A percentile compares a stretch with the other conserved stretches of the same genome.
Conservation (phyloP, 2,329 filamentous ascomycete species). For the Rasamsonia emersonii region DNA sequence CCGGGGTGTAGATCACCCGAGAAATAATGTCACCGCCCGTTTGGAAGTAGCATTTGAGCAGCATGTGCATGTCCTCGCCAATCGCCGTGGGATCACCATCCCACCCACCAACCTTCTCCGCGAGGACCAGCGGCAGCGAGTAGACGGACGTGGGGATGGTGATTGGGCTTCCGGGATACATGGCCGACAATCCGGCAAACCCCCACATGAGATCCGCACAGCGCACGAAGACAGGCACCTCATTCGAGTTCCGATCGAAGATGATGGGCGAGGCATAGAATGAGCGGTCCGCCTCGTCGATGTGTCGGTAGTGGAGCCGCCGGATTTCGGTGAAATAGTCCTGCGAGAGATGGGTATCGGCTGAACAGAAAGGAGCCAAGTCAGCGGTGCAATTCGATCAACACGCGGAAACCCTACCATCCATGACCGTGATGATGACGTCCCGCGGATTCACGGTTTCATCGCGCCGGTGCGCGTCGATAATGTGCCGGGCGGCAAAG, state of each 20-base stretch:
- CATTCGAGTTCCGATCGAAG: constrained; percentile 65
- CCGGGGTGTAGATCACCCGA: constrained; percentile 56
- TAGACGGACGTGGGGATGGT: constrained; percentile 67
- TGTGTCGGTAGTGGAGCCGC: constrained; percentile 51
- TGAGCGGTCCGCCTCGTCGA: constrained; percentile 38
- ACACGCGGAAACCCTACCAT: constrained; percentile 45
- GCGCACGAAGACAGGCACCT: constrained; percentile 58
- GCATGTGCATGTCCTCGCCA: constrained; percentile 70
- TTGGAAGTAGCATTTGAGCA: constrained; percentile 68
- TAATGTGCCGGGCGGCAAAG: constrained; percentile 49
- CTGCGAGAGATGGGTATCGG: constrained; percentile 54
- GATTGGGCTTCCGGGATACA: constrained; percentile 55
- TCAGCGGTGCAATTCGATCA: background rate
- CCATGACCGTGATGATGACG: constrained; percentile 62
- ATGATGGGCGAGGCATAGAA: constrained; percentile 63
- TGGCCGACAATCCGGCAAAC: constrained; percentile 60
- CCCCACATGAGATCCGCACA: constrained; percentile 66
- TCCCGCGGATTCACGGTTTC: constrained; percentile 39
- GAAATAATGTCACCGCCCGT: constrained; percentile 60
- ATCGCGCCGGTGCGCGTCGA: constrained; percentile 15
- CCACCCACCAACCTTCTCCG: constrained; percentile 64
- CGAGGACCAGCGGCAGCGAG: constrained; percentile 57
- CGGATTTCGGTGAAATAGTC: constrained; percentile 60
- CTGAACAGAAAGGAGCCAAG: constrained; percentile 10
- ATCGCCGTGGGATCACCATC: constrained; percentile 63